Base-by-base conservation (phyloP, 495 filamentous ascomycete species). In the Stereocaulon alpinum region DNA sequence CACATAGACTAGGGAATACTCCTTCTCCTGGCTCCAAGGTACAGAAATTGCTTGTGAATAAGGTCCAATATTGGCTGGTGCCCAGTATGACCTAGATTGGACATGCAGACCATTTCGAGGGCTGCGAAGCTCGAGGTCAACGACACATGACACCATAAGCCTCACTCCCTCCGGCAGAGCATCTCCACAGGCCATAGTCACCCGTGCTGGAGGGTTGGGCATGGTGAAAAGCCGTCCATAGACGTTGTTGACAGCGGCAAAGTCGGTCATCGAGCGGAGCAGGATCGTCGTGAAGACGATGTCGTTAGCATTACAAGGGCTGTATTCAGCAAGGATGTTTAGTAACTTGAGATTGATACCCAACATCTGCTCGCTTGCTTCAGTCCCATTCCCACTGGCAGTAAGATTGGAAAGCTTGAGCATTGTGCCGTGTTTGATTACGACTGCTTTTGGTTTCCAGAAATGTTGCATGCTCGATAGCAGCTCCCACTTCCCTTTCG, bases 21-120 rank as follows among this genome's bases (percentile, higher is more conserved):
- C 42, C 14, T 59, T 44, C 3, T 63, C 40, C 41, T 64, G 64
- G 50, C 66, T 64, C 58, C 44, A 41, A 34, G 82, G 82, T 20
- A 83, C 69, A 18, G 82, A 76, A 49, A 93, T 83, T 1, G 93
- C 89, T 73, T 99, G 93, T 14, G 89, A 94, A 69, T 99, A 99
- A 0, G 94, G 93, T 0, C 93, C 93, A 55, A 99, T 99, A 64
- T 97, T 97, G 9, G 94, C 91, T 0, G 93, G 93, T 1, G 93
- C 94, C 93, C 93, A 99, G 77, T 97, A 96, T 4, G 88, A 93
- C 29, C 87, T 79, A 17, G 87, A 90, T 68, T 97, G 94, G 4
- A 99, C 91, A 69, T 99, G 93, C 1, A 99, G 78, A 2, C 84
- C 84, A 12, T 77, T 76, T 54, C 76, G 71, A 53, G 54, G 29